Percentiles rank a stretch among this genome's conserved stretches.
These are phyloP conservation scores for Tolypocladium pustulatum DNA, from an alignment of 2,329 filamentous ascomycete species.

Conservation along the genomic window DNA sequence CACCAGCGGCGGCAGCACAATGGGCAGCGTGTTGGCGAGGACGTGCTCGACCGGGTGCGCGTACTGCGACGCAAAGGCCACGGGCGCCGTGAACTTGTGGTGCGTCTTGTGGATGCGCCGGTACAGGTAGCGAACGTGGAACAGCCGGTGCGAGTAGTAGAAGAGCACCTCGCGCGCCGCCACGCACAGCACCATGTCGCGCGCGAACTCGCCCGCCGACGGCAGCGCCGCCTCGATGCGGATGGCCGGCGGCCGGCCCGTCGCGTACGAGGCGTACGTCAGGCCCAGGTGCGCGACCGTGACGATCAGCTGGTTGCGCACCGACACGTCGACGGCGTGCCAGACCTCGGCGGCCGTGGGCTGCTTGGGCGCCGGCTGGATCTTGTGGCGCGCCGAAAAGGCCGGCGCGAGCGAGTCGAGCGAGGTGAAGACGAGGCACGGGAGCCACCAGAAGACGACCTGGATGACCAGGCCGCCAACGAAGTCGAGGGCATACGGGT, in stretches of 20 bases:
- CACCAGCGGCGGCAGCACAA: slow-evolving; percentile 36
- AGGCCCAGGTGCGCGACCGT: slow-evolving; percentile 18
- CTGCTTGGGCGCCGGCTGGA: slow-evolving; percentile 40
- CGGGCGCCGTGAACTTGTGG: slow-evolving; percentile 44
- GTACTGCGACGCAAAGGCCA: slow-evolving; percentile 45
- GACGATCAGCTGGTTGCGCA: slow-evolving; percentile 35
- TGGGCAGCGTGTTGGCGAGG: slow-evolving; percentile 40
- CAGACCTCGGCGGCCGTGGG: slow-evolving; percentile 32
- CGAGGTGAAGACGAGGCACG: slow-evolving; percentile 27
- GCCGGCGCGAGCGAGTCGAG: slow-evolving; percentile 32
- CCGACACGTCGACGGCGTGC: slow-evolving; percentile 31
- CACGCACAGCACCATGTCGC: slow-evolving; percentile 30
- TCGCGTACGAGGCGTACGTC: slow-evolving; percentile 5
- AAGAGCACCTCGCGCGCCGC: slow-evolving; percentile 39
- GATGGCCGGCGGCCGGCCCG: slow-evolving; percentile 19
- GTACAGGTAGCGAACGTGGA: slow-evolving; percentile 40
- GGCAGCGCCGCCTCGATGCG: slow-evolving; percentile 28
- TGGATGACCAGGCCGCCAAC: slow-evolving; percentile 28
- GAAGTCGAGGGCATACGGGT: slow-evolving; percentile 26
- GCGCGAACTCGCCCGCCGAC: slow-evolving; percentile 19
- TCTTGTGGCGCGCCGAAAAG: slow-evolving; percentile 41
- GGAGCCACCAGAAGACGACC: slow-evolving; percentile 34
- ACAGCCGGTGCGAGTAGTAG: slow-evolving; percentile 43
- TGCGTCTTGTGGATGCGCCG: slow-evolving; percentile 42
- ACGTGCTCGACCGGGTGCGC: slow-evolving; percentile 47